Base-by-base conservation (phyloP, 495 filamentous ascomycete species). In the Cudoniella acicularis region DNA sequence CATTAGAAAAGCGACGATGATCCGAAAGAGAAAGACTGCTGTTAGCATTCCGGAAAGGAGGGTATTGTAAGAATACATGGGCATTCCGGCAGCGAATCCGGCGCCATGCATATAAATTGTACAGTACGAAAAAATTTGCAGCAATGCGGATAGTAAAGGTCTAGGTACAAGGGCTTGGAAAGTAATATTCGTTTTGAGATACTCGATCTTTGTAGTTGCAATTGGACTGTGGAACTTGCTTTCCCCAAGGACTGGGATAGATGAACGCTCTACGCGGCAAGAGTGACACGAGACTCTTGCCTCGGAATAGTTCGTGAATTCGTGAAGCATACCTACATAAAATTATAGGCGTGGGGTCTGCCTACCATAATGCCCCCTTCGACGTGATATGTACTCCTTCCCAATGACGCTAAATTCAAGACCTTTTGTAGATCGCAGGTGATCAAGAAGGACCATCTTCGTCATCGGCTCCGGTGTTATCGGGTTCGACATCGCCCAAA, bases 351-450 rank as follows among this genome's bases (percentile, higher is more conserved):
- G 18, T 25, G 3, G 17, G 54, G 41, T 22, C 20, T 24, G 16
- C 10, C 6, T 20, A 17, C 46, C 20, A 30, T 21, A 18, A 2
- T 17, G 30, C 20, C 20, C n/a, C 2, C 27, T 24, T n/a, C 18
- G 47, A 13, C 18, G 27, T 24, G 25, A 42, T 23, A 42, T 20
- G 11, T 21, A 40, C 51, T 49, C 56, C 43, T 53, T 43, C 52
- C 47, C 48, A 56, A 60, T 62, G 59, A 56, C 60, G 64, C 64
- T 66, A 66, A 63, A 45, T 58, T 60, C 26, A 53, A 63, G 49
- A 49, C 27, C 42, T 21, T 8, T 13, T 16, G 43, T 40, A 20
- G 24, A 23, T 23, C 10, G 13, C 40, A 16, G 17, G 6, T 22
- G 0, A 57, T 49, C 13, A 67, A 40, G 64, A 67, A 21, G 54